Evolutionary conservation across 495 filamentous ascomycete genomes (phyloP).

Genomic region (Thermothielavioides terrestris): DNA sequence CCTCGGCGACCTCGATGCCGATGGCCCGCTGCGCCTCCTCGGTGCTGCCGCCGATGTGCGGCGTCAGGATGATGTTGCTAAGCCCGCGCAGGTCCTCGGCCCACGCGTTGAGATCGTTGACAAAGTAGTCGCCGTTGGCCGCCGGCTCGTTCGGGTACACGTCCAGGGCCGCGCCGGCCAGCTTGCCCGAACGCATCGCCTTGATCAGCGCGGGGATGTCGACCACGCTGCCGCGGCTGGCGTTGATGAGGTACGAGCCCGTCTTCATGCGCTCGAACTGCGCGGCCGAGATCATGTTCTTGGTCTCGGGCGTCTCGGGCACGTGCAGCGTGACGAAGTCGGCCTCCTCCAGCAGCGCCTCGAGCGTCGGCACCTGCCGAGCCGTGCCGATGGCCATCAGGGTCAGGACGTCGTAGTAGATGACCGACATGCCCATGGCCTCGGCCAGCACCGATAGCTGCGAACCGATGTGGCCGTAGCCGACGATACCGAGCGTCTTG

Average conservation of each 20-base stretch:
- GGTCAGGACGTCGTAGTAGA: slow-evolving; percentile 89
- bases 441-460: slow-evolving; percentile 95
- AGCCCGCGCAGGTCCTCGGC: slow-evolving; percentile 74
- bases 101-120: slow-evolving; percentile 73
- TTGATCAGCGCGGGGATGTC: slow-evolving; percentile 90
- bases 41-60: slow-evolving; percentile 94
- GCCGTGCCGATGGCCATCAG: slow-evolving; percentile 89
- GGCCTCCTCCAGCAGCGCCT: slow-evolving; percentile 63
- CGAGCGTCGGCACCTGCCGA: slow-evolving; percentile 68
- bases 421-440: slow-evolving; percentile 93
- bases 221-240: slow-evolving; percentile 84
- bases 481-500: slow-evolving; percentile 93
- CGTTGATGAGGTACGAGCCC: slow-evolving; percentile 92
- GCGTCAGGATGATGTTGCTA: slow-evolving; percentile 89
- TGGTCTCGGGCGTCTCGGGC: slow-evolving; percentile 84
- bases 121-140: slow-evolving; percentile 94
- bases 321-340: slow-evolving; percentile 96
- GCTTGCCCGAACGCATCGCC: slow-evolving; percentile 76
- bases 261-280: slow-evolving; percentile 85
- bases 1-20: slow-evolving; percentile 82
- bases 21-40: slow-evolving; percentile 97
- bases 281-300: slow-evolving; percentile 69
- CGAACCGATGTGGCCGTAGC: slow-evolving; percentile 96
- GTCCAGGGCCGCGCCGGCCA: slow-evolving; percentile 91
- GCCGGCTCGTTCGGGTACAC: slow-evolving; percentile 92